phyloP scores from a whole-genome alignment of 306 rosid species.

The Ziziphus jujuba region DNA sequence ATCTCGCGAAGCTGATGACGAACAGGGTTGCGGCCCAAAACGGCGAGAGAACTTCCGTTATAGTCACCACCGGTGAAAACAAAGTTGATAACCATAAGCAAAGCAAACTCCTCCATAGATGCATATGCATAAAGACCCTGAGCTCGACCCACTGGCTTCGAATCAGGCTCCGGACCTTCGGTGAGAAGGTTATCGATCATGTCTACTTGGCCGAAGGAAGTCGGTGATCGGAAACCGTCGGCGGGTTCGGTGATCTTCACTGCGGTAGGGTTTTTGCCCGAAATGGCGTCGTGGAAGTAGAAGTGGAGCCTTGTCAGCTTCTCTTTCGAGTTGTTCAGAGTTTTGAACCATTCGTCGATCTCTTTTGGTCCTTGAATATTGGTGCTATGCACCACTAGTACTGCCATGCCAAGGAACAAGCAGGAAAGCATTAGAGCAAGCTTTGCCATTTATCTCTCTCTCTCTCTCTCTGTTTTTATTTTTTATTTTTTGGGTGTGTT shows the following conservation, averaged over 20 bases:
- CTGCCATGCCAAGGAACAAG: too few relatives aligned
- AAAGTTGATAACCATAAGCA: not conserved
- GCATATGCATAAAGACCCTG: conserved; percentile 20
- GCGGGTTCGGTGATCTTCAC: conserved; percentile 3
- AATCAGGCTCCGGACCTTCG: conserved; percentile 3
- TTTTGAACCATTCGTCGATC: not conserved
- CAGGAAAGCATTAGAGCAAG: too few relatives aligned
- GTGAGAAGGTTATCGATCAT: conserved; percentile 9
- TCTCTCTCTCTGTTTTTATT: too few relatives aligned
- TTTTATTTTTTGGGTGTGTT: too few relatives aligned
- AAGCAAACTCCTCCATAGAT: not conserved
- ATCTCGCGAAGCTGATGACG: not conserved
- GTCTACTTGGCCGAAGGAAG: conserved; percentile 4
- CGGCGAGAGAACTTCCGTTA: conserved; percentile 10
- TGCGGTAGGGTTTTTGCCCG: not conserved
- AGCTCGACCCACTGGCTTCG: conserved; percentile 14
- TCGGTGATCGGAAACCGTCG: not conserved
- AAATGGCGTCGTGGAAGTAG: conserved; percentile 15
- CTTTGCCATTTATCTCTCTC: too few relatives aligned
- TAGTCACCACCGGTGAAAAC: conserved; percentile 9
- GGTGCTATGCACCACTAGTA: not conserved
- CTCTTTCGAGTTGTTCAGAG: not conserved
- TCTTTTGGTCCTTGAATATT: not conserved
- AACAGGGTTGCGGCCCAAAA: conserved; percentile 14
- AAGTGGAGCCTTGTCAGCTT: conserved; percentile 4